Conservation (phyloP, 1,284 basidiomycete genomes). For the Ganoderma boninense region DNA sequence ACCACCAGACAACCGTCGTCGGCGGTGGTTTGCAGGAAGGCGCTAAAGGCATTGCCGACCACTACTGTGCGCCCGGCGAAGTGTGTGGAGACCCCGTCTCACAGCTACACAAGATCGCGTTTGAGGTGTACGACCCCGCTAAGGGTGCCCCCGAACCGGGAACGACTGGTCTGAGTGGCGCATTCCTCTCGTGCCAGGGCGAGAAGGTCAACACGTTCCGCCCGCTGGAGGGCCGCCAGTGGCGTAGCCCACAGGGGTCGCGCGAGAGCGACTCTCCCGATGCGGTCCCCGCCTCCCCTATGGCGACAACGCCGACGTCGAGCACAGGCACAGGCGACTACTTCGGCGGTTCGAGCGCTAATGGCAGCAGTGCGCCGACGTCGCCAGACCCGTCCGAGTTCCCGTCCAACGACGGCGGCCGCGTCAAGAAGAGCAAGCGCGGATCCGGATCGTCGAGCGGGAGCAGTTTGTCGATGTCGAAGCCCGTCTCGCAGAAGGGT, state of each 20-base stretch:
- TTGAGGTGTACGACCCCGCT: slow-evolving; percentile 83
- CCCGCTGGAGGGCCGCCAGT: slow-evolving; percentile 82
- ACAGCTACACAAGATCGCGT: slow-evolving; percentile 94
- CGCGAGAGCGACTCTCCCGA: slow-evolving; percentile 62
- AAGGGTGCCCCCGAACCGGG: slow-evolving; percentile 76
- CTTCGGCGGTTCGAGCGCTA: slow-evolving; percentile 55
- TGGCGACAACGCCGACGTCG: slow-evolving; percentile 69
- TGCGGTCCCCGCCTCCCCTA: slow-evolving; percentile 68
- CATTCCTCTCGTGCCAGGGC: slow-evolving; percentile 87
- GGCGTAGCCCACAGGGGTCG: slow-evolving; percentile 50
- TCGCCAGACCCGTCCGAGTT: slow-evolving; percentile 78
- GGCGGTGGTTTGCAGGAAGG: slow-evolving; percentile 87
- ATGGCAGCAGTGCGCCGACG: slow-evolving; percentile 65
- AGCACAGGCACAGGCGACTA: slow-evolving; percentile 65
- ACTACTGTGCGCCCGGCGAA: slow-evolving; percentile 84
- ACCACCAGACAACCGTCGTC: slow-evolving; percentile 89
- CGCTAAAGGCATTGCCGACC: slow-evolving; percentile 83
- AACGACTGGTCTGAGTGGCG: slow-evolving; percentile 77
- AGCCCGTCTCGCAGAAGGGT: slow-evolving; percentile 67
- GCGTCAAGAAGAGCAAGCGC: slow-evolving; percentile 80
- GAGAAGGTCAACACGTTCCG: slow-evolving; percentile 90
- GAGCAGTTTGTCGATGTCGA: slow-evolving; percentile 67
- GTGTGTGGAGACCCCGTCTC: slow-evolving; percentile 94
- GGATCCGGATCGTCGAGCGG: slow-evolving; percentile 74
- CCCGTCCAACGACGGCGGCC: slow-evolving; percentile 80